A percentile compares a stretch with the other conserved stretches of the same genome.
phyloP scores from a whole-genome alignment of 2,329 filamentous ascomycete genomes.

The Cladophialophora chaetospira region DNA sequence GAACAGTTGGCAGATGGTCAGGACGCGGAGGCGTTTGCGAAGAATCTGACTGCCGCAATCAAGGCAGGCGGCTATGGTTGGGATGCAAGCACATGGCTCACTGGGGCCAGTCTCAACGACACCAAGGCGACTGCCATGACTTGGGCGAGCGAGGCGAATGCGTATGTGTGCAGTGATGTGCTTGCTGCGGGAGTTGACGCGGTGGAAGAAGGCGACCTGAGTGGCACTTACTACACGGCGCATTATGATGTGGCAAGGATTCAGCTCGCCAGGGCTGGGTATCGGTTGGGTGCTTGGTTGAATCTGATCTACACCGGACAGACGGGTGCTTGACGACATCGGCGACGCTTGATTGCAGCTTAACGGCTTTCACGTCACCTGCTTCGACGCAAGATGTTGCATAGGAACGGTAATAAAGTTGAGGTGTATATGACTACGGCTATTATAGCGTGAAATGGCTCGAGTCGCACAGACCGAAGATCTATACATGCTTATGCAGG shows the following conservation, averaged over 20 bases:
- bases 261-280: conserved; percentile 65
- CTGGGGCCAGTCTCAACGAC: conserved; percentile 15
- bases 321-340: conserved; percentile 22
- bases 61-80: conserved; percentile 43
- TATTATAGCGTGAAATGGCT: too few species aligned
- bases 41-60: conserved; percentile 48
- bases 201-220: conserved; percentile 52
- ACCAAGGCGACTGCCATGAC: conserved; percentile 49
- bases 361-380: too few species aligned
- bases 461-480: too few species aligned
- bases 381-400: too few species aligned
- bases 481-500: too few species aligned
- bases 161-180: conserved; percentile 64
- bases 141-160: conserved; percentile 62
- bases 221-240: conserved; percentile 25
- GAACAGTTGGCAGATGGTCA: conserved; percentile 28
- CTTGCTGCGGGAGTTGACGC: conserved; percentile 62
- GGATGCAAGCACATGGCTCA: conserved; percentile 15
- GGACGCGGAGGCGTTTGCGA: conserved; percentile 59
- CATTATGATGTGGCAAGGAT: conserved; percentile 36
- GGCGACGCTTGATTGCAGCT: too few species aligned
- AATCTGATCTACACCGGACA: conserved; percentile 56
- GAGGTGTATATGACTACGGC: too few species aligned
- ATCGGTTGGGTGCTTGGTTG: conserved; percentile 67
- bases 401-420: too few species aligned